phyloP scores from a whole-genome alignment of 23 red algal species.

The Chondrus crispus region DNA sequence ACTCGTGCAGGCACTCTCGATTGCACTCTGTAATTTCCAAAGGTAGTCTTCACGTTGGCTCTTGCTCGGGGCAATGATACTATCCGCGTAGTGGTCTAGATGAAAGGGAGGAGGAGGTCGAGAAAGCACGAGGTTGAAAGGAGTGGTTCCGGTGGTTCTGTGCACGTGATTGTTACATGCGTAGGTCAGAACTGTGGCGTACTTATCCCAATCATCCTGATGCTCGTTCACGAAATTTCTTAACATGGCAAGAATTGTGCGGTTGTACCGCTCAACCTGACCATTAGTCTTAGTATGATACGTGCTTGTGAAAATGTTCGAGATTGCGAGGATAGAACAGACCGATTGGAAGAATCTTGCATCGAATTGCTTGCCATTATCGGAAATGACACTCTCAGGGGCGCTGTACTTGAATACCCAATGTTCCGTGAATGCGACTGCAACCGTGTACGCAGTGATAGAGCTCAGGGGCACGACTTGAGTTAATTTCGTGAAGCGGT shows the following conservation, averaged over 20 bases:
- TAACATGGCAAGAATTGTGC: not conserved
- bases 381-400: not conserved
- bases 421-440: not conserved
- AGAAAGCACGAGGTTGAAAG: not conserved
- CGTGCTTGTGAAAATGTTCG: not conserved
- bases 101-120: not conserved
- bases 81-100: not conserved
- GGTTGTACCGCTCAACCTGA: constrained; percentile 13
- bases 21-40: not conserved
- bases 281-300: constrained; percentile 40
- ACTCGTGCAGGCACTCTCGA: not conserved
- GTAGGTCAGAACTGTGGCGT: not conserved
- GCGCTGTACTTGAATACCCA: not conserved
- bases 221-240: constrained; percentile 1
- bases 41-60: not conserved
- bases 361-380: not conserved
- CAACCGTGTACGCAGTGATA: not conserved
- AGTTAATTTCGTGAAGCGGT: not conserved
- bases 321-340: not conserved
- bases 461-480: not conserved
- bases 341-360: constrained; percentile 19
- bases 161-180: not conserved
- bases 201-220: not conserved
- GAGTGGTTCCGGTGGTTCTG: not conserved
- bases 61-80: not conserved